Evolutionary conservation across 805 yeast species (phyloP).

Genomic region (Wickerhamomyces sydowiorum): DNA sequence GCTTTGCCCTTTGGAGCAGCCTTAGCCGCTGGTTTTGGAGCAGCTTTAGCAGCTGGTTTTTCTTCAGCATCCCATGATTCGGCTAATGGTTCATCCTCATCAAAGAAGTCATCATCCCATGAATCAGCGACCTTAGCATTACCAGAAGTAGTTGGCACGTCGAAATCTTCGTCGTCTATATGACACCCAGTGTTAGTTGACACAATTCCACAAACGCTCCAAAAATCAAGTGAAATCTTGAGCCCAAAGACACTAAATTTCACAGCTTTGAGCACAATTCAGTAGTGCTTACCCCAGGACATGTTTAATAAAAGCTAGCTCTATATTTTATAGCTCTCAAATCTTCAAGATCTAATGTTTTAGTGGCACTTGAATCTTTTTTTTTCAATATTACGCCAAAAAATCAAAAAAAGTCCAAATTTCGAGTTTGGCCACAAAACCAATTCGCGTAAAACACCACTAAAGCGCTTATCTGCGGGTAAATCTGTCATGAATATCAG

Average conservation of each 20-base stretch:
- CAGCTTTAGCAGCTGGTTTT: conserved; percentile 20
- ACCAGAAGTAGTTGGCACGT: conserved; percentile 49
- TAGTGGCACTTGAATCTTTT: neutral
- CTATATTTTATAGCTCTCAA: no score
- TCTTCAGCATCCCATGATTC: conserved; percentile 93
- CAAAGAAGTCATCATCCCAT: conserved; percentile 74
- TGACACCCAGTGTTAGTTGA: neutral
- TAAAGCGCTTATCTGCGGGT: neutral
- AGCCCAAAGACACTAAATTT: neutral
- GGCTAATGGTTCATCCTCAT: conserved; percentile 69
- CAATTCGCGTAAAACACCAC: neutral
- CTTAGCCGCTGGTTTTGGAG: conserved; percentile 17
- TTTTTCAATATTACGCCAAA: neutral
- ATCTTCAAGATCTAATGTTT: neutral
- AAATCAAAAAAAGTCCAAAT: neutral
- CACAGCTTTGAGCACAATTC: neutral
- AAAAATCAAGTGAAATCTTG: neutral
- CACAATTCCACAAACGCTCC: neutral
- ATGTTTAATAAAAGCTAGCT: neutral
- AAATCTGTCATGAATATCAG: neutral
- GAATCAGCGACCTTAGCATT: conserved; percentile 54
- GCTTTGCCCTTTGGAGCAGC: conserved; percentile 22
- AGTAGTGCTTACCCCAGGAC: neutral
- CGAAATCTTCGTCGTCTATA: conserved; percentile 85
- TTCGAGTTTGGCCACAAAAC: no score